Evolutionary conservation across 148 eudicot species (phyloP), one percentile per base, ranked within the genome.

Genomic region (Bassia scoparia): DNA sequence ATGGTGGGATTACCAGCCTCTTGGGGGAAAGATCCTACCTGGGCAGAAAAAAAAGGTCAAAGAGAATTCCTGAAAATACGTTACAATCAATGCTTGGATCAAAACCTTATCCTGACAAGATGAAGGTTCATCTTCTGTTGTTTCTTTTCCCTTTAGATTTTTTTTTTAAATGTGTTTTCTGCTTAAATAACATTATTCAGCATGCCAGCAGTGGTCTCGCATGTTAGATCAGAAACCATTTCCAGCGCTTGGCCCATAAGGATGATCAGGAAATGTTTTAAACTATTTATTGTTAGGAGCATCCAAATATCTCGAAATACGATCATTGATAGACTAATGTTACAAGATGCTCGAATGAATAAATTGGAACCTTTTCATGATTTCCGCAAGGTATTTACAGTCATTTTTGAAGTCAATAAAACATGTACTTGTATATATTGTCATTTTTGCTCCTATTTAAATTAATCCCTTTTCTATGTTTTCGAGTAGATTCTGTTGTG

Each of bases 1-100:
- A 78, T 87, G 90, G 85, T 87, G n/a, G 23, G 95, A 46, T 79
- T 89, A 77, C 91, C 95, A 44, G 95, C 91, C 76, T 83, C 89
- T 27, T 89, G 96, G 23, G 87, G 87, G 70, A 78, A n/a, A n/a
- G n/a, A n/a, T n/a, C n/a, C 84, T 77, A 89, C 96, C 4, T 87
- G 96, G 96, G 89, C 87, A 91, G n/a, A n/a, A 89, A 68, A 87
- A 88, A 46, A 77, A 82, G 88, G 71, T 83, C 23, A 80, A 77
- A 68, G 85, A 86, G 24, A 87, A 89, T n/a, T 78, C 89, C 88
- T 37, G 86, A 84, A 49, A 87, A 87, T n/a, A 69, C 83, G 91
- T 38, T 89, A 87, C 74, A n/a, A 73, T 87, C 67, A n/a, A 73
- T 87, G 81, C 91, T 87, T 73, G 96, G 91, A 55, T 87, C 91